These are phyloP conservation scores for Cyphellophora attinorum DNA, from an alignment of 2,329 filamentous ascomycete genomes.

Conservation along the genomic window DNA sequence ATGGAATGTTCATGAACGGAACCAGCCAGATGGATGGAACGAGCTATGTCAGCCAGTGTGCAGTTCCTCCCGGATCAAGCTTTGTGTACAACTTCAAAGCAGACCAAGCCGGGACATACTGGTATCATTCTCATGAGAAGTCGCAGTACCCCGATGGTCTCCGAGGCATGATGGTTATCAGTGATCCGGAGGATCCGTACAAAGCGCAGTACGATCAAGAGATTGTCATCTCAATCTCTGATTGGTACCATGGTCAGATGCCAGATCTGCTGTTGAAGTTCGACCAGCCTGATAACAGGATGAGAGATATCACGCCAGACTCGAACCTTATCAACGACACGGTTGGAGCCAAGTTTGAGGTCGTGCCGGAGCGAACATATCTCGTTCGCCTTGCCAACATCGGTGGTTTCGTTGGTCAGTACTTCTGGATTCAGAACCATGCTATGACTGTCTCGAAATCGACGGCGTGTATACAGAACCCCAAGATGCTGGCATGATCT, in stretches of 20 bases:
- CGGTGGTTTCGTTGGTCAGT: constrained; percentile 54
- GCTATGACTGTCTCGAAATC: constrained; percentile 27
- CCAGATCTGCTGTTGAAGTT: constrained; percentile 28
- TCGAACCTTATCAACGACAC: constrained; percentile 61
- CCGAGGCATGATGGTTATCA: constrained; percentile 55
- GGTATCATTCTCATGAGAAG: constrained; percentile 64
- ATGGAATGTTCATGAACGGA: constrained; percentile 68
- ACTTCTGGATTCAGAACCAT: constrained; percentile 36
- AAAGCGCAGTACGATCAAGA: constrained; percentile 49
- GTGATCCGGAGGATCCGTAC: constrained; percentile 46
- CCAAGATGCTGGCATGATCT: constrained; percentile 50
- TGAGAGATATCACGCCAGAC: constrained; percentile 57
- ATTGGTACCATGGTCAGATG: constrained; percentile 61
- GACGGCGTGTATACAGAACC: constrained; percentile 27
- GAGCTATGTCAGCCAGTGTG: constrained; percentile 57
- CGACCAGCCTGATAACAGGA: constrained; percentile 35
- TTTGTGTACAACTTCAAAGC: constrained; percentile 61
- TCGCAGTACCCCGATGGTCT: constrained; percentile 61
- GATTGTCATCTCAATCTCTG: constrained; percentile 57
- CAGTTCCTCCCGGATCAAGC: constrained; percentile 51
- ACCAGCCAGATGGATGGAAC: constrained; percentile 68
- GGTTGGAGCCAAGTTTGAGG: constrained; percentile 45
- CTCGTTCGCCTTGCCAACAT: constrained; percentile 67
- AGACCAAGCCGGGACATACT: constrained; percentile 63
- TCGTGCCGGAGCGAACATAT: constrained; percentile 61